Conservation (phyloP, 257 asterid genomes). For the Penstemon newberryi region DNA sequence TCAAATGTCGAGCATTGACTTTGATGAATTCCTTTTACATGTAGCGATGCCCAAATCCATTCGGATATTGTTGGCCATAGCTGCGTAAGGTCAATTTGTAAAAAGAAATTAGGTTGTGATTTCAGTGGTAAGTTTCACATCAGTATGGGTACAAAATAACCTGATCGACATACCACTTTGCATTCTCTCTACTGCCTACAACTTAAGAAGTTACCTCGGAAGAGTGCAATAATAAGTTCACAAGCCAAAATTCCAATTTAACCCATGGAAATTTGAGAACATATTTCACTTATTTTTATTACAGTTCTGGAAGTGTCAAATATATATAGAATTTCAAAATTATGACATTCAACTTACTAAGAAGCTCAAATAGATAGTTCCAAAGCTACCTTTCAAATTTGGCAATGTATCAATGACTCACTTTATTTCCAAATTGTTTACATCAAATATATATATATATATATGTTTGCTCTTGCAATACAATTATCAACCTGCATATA, state of each 20-base stretch:
- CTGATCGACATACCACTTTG: too few relatives aligned
- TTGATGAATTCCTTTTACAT: too few relatives aligned
- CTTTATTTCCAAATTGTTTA: slow-evolving; percentile 61
- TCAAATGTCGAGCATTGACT: too few relatives aligned
- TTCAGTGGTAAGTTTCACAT: too few relatives aligned
- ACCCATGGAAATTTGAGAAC: not conserved
- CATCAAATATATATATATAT: slow-evolving; percentile 86
- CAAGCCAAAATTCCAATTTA: not conserved
- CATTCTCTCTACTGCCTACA: too few relatives aligned
- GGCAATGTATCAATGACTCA: slow-evolving; percentile 81
- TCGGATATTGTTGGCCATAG: too few relatives aligned
- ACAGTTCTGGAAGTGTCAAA: not conserved
- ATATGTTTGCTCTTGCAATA: slow-evolving; percentile 75
- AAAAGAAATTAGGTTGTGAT: too few relatives aligned
- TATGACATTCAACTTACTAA: slow-evolving; percentile 2
- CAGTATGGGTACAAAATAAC: too few relatives aligned
- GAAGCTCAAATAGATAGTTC: slow-evolving; percentile 6
- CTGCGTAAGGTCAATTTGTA: too few relatives aligned
- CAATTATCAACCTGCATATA: slow-evolving; percentile 73
- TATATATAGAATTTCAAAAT: not conserved
- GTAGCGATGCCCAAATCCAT: too few relatives aligned
- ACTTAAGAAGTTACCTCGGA: too few relatives aligned
- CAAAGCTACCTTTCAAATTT: slow-evolving; percentile 66
- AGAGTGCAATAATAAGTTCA: not conserved
- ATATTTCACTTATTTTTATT: not conserved